Evolutionary conservation across 495 filamentous ascomycete genomes (phyloP).

Genomic region (Platismatia glauca): DNA sequence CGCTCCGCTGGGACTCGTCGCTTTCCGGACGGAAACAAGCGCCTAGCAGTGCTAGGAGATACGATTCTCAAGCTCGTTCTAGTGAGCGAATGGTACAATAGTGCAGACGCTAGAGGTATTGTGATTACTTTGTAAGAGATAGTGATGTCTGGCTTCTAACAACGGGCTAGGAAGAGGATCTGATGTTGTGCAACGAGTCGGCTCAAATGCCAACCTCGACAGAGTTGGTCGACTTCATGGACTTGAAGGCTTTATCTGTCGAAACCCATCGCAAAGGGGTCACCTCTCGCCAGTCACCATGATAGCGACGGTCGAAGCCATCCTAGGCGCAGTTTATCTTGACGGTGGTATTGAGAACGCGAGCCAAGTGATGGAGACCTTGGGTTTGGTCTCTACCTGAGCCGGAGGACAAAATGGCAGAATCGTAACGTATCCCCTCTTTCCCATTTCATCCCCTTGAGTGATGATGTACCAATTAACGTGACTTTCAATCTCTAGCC

Average conservation of each 20-base stretch:
- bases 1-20: background rate
- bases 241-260: constrained; percentile 1
- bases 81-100: constrained; percentile 5
- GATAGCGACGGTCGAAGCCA: constrained; percentile 8
- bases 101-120: background rate
- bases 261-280: background rate
- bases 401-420: background rate
- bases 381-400: constrained; percentile 11
- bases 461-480: constrained; percentile 5
- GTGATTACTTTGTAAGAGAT: background rate
- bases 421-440: background rate
- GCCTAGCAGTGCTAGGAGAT: constrained; percentile 18
- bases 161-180: background rate
- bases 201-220: constrained; percentile 7
- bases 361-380: background rate
- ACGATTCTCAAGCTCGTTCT: constrained; percentile 7
- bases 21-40: constrained; percentile 15
- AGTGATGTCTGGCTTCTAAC: background rate
- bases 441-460: background rate
- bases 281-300: background rate
- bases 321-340: constrained; percentile 12
- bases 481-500: constrained; percentile 5
- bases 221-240: background rate
- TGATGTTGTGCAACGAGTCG: background rate
- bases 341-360: constrained; percentile 4